Conservation (phyloP, 2,329 filamentous ascomycete species). For the Sporothrix euskadiensis region DNA sequence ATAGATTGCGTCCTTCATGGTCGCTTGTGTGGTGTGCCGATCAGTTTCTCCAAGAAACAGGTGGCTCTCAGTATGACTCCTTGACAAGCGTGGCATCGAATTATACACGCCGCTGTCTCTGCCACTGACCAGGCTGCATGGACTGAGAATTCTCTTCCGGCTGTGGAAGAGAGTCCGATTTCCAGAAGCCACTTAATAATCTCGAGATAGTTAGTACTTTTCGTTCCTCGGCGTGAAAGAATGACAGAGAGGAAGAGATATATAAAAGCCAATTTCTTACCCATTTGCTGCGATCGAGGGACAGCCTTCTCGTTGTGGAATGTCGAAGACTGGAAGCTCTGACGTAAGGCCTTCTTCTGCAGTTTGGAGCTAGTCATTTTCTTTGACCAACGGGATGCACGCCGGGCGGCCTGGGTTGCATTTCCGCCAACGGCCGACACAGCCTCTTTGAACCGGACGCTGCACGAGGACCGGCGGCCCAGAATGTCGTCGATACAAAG, state of each 20-base stretch:
- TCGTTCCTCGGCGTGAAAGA: background rate
- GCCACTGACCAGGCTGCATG: slow-evolving; percentile 16
- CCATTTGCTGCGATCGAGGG: background rate
- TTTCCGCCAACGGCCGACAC: slow-evolving; percentile 7
- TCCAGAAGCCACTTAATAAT: background rate
- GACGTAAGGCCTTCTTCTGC: background rate
- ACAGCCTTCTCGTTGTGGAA: background rate
- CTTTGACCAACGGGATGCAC: slow-evolving; percentile 19
- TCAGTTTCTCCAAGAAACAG: too few species aligned
- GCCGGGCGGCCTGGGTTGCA: slow-evolving; percentile 15
- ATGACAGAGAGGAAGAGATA: background rate
- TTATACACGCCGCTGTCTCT: background rate
- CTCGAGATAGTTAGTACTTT: background rate
- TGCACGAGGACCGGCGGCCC: slow-evolving; percentile 20
- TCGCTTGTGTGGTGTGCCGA: background rate
- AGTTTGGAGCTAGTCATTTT: background rate
- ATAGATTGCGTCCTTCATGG: background rate
- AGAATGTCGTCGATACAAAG: slow-evolving; percentile 21
- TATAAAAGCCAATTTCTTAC: background rate
- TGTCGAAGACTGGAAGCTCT: background rate
- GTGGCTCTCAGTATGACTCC: background rate
- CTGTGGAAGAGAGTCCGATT: background rate
- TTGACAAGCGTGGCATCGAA: background rate
- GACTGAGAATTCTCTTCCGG: background rate
- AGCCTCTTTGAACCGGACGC: slow-evolving; percentile 9